Base-by-base conservation (phyloP, 2,329 filamentous ascomycete genomes). In the Neodidymelliopsis sp. region DNA sequence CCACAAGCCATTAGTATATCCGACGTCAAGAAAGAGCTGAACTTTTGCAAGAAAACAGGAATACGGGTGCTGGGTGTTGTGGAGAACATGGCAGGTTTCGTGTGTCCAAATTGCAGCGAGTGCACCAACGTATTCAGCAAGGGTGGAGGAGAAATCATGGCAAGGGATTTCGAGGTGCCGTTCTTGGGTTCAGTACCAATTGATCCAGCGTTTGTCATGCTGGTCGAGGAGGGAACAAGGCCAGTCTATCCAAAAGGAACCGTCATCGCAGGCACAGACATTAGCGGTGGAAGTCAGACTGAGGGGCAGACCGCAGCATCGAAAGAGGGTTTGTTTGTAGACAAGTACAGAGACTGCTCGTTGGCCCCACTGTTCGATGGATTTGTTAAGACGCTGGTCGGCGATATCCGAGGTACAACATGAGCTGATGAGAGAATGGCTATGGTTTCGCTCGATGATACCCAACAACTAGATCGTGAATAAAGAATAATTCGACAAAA, bases 31-130 rank as follows among this genome's bases (percentile, higher is more conserved):
- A 97, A 96, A 70, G 92, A 96, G 73, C 82, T 96, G 56, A 96
- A 96, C 71, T 96, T 97, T 69, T 97, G 92, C 75, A 79, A 79
- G 40, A 96, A 96, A 77, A 93, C 90, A 1, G 83, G 84, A 22
- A 86, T 96, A 37, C 79, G 81, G 2, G 85, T 95, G 25, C 78
- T 97, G 9, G 94, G 94, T 0, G 92, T 99, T 1, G 83, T 99
- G 34, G 94, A 99, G 77, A 99, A 99, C 71, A 97, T 99, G 94
- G 88, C 87, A 59, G 90, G 90, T 2, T 95, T 90, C 63, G 88
- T 94, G n/a, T 94, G 90, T 67, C 84, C 84, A 11, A 85, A 84
- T 53, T 86, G 84, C 66, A 81, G 81, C 39, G 91, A 97, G 71
- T 95, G 93, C 74, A 96, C 90, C 41, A 90, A 97, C 74, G 84